Conservation (phyloP, 441 rosid species). For the Macaranga tanarius region DNA sequence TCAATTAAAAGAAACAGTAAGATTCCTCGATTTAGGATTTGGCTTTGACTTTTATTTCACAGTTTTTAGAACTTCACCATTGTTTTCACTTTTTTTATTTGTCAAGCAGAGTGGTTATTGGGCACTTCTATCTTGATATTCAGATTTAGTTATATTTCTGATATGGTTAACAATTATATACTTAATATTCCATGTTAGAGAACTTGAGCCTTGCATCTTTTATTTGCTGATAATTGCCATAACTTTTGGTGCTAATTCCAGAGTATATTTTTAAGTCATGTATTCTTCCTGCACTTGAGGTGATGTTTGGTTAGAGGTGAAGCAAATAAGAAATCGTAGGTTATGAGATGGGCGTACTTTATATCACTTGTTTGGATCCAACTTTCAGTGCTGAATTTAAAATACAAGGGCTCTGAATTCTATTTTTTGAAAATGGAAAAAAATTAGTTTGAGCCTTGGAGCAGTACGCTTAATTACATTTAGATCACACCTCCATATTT, state of each 20-base stretch:
- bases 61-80: neutral
- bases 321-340: neutral
- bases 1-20: constrained; percentile 59
- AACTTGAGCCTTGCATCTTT: neutral
- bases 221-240: neutral
- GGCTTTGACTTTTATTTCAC: neutral
- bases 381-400: neutral
- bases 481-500: neutral
- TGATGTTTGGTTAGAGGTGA: neutral
- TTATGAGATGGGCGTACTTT: neutral
- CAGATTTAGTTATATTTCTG: neutral
- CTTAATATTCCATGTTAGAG: neutral
- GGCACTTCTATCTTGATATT: neutral
- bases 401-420: neutral
- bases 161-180: neutral
- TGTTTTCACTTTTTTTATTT: neutral
- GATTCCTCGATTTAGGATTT: neutral
- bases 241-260: neutral
- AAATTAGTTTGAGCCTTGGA: neutral
- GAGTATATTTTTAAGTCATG: neutral
- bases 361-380: neutral
- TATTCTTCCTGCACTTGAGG: neutral
- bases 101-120: neutral
- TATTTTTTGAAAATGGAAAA: neutral
- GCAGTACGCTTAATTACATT: neutral